Evolutionary conservation across 306 rosid species (phyloP).

Genomic region (Alnus rubra): DNA sequence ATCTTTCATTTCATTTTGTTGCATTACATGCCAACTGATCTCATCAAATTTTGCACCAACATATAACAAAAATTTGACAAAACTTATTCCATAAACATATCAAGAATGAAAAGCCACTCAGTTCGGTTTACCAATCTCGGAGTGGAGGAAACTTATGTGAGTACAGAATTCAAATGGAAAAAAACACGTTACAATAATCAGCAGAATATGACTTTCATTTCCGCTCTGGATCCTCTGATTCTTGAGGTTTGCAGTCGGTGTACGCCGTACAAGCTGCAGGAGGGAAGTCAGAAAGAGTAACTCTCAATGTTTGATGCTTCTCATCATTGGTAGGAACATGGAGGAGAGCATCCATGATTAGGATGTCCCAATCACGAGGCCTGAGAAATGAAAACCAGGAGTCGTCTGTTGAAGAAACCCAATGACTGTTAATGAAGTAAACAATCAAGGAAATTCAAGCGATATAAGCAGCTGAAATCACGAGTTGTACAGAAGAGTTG

Average conservation of each 20-base stretch:
- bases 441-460: neutral
- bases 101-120: neutral
- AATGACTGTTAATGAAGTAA: slow-evolving; percentile 9
- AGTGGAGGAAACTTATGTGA: neutral
- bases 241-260: slow-evolving; percentile 39
- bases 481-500: neutral
- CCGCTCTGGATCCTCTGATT: slow-evolving; percentile 38
- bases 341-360: slow-evolving; percentile 89
- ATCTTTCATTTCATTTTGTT: neutral
- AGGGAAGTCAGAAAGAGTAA: slow-evolving; percentile 51
- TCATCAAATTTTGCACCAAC: no score
- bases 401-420: slow-evolving; percentile 52
- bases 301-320: slow-evolving; percentile 59
- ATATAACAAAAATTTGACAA: neutral
- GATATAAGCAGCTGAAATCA: neutral
- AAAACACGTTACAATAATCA: slow-evolving; percentile 7
- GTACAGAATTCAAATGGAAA: neutral
- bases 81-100: neutral
- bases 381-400: slow-evolving; percentile 68
- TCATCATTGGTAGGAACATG: slow-evolving; percentile 82
- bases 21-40: neutral
- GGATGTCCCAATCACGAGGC: slow-evolving; percentile 83
- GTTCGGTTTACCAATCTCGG: neutral
- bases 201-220: slow-evolving; percentile 39
- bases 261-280: slow-evolving; percentile 47